phyloP scores from a whole-genome alignment of 768 basidiomycete genomes.

The Panus rudis region DNA sequence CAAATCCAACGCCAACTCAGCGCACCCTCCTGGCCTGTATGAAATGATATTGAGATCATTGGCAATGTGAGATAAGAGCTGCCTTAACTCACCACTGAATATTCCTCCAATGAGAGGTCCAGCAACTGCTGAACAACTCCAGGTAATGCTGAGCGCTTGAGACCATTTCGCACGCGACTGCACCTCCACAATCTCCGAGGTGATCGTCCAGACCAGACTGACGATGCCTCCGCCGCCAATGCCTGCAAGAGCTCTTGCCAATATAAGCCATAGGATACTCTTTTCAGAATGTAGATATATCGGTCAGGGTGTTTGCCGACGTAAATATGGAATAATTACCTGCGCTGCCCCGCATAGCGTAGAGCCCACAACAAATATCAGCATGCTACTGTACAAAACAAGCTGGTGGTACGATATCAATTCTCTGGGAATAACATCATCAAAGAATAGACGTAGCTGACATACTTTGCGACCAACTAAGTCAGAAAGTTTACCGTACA shows the following conservation, averaged over 20 bases:
- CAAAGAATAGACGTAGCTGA: slow-evolving; percentile 6
- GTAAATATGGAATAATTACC: slow-evolving; percentile 34
- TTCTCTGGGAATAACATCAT: slow-evolving; percentile 2
- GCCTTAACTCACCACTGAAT: slow-evolving; percentile 58
- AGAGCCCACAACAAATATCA: slow-evolving; percentile 73
- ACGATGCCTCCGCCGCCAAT: slow-evolving; percentile 87
- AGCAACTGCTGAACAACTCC: slow-evolving; percentile 80
- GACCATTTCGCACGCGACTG: slow-evolving; percentile 74
- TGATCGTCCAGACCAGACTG: slow-evolving; percentile 79
- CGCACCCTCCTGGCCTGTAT: slow-evolving; percentile 12
- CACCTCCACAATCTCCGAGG: slow-evolving; percentile 74
- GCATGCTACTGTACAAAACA: slow-evolving; percentile 66
- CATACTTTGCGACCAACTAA: slow-evolving; percentile 72
- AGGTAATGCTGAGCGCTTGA: slow-evolving; percentile 76
- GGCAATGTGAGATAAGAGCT: neutral
- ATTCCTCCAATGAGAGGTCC: slow-evolving; percentile 78
- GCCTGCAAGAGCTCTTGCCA: slow-evolving; percentile 60
- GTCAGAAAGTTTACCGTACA: slow-evolving; percentile 77
- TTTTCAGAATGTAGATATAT: slow-evolving; percentile 17
- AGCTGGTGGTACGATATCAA: slow-evolving; percentile 32
- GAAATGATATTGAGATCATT: slow-evolving; percentile 1
- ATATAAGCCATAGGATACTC: slow-evolving; percentile 58
- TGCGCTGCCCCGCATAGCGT: slow-evolving; percentile 69
- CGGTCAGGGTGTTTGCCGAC: slow-evolving; percentile 11
- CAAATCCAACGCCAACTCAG: slow-evolving; percentile 83